Base-by-base conservation (phyloP, 805 yeast genomes). In the Wickerhamomyces alni region DNA sequence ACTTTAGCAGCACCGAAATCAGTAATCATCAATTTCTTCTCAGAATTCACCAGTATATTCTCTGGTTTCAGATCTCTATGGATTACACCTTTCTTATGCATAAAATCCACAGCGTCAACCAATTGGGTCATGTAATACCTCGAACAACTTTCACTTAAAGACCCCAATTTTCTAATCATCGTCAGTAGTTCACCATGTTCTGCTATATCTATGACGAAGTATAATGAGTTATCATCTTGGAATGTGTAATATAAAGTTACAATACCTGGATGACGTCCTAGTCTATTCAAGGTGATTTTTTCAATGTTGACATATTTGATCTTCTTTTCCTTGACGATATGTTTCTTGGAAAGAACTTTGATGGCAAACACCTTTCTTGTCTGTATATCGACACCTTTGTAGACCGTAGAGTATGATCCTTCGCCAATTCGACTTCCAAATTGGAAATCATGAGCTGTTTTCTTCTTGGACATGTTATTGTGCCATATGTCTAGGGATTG, bases 1-100 rank as follows among this genome's bases (percentile, higher is more conserved):
- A 87, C 66, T 58, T 86, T 87, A 1, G 98, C 99, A n/a, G 98
- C 95, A 10, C 99, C 99, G 61, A 93, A 93, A 63, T 93, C 99
- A 2, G 98, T 93, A 41, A 93, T 81, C 74, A 89, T 87, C 43
- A 93, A 65, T 52, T 86, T 81, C 75, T 89, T 87, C 40, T 87
- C 93, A 44, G 78, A 78, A 54, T 85, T 91, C 35, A 93, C 74
- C 49, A 91, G 61, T 36, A 91, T 84, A 57, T 91, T 91, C 54
- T 91, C 99, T 0, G 99, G 99, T 60, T 91, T 91, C 53, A 93
- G 66, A 62, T 93, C 99, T 45, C 99, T 71, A 58, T 91, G 99
- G 16, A 93, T 84, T 10, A 91, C 86, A 1, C 96, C 96, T 50
- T 79, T 82, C 41, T 77, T 75, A 58, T 93, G 98, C 66, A 91